Evolutionary conservation across 202 grass and related monocot species (phyloP).

Genomic region (Dendrocalamus latiflorus): DNA sequence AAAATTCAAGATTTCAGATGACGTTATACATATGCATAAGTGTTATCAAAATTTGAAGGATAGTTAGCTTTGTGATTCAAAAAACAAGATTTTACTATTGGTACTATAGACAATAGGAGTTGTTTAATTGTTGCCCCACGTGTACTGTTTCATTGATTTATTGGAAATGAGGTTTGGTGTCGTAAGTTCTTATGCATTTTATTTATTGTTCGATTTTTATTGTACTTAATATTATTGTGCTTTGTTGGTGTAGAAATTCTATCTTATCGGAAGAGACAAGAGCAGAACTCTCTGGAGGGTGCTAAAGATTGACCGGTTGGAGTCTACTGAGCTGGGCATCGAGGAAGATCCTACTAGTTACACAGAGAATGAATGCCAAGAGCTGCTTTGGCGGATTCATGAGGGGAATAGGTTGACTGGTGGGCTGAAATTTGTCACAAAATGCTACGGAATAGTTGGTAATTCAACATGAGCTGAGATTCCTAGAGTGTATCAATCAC

Average conservation of each 20-base stretch:
- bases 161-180: background rate
- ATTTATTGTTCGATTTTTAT: no score
- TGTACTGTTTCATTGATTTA: no score
- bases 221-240: no score
- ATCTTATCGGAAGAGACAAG: no score
- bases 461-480: constrained; percentile 29
- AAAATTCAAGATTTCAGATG: background rate
- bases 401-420: no score
- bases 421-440: constrained; percentile 84
- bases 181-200: background rate
- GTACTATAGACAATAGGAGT: background rate
- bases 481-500: background rate
- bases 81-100: constrained; percentile 9
- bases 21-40: background rate
- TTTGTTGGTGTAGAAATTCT: no score
- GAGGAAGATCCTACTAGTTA: no score
- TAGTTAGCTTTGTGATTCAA: background rate
- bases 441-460: constrained; percentile 97
- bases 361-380: no score
- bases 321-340: no score
- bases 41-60: background rate
- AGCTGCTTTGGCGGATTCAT: no score
- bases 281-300: no score
- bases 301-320: no score
- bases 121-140: background rate